phyloP scores from a whole-genome alignment of 164 flowering plant species.

The Magnolia sinica region DNA sequence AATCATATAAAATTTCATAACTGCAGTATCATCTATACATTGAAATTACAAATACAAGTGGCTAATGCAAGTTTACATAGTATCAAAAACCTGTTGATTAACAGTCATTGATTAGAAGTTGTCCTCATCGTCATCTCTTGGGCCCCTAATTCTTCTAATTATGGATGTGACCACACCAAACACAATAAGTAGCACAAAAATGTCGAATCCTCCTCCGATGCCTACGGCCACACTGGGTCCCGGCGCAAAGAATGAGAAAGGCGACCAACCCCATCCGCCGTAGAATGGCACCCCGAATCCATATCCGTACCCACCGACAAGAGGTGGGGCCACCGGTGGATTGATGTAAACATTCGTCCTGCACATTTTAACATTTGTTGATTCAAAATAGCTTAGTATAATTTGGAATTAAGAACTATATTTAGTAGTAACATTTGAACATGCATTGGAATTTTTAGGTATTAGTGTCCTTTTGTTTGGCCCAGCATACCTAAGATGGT shows the following conservation, averaged over 20 bases:
- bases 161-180: constrained; percentile 75
- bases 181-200: constrained; percentile 48
- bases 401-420: too few relatives aligned
- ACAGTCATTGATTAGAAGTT: constrained; percentile 15
- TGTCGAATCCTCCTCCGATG: constrained; percentile 84
- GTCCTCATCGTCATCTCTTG: constrained; percentile 62
- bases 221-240: constrained; percentile 85
- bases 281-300: constrained; percentile 77
- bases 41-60: neutral
- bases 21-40: neutral
- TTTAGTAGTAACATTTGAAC: too few relatives aligned
- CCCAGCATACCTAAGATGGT: too few relatives aligned
- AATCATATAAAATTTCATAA: neutral
- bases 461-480: too few relatives aligned
- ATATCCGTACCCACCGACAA: constrained; percentile 85
- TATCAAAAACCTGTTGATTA: constrained; percentile 1
- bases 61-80: neutral
- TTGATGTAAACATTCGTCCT: constrained; percentile 91
- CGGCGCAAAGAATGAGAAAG: constrained; percentile 88
- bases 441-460: too few relatives aligned
- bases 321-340: constrained; percentile 86
- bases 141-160: constrained; percentile 52
- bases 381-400: neutral
- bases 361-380: constrained; percentile 8
- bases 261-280: constrained; percentile 98